Base-by-base conservation (phyloP, 2,329 filamentous ascomycete species). In the Hymenoscyphus occultus region DNA sequence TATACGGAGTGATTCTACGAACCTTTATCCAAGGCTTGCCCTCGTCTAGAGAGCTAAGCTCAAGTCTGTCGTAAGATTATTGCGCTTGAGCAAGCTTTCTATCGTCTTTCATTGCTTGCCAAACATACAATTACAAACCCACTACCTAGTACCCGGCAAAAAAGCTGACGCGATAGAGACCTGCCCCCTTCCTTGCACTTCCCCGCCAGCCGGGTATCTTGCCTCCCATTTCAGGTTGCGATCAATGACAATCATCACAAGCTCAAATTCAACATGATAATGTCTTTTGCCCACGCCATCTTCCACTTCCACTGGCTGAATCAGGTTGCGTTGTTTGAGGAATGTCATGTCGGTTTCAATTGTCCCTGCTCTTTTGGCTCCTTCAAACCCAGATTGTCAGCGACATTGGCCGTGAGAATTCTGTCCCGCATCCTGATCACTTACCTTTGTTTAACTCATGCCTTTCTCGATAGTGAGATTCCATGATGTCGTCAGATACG, bases 81-180 rank as follows among this genome's bases (percentile, higher is more conserved):
- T 22, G 22, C 22, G 22, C 22, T 28, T 28, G 28, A n/a, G 4
- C 14, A 45, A 13, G 14, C 4, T 14, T 45, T 45, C 42, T 5
- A 4, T 45, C 19, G 2, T 3, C 19, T 3, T 45, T n/a, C 4
- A 45, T 45, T 45, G 42, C 3, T n/a, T 51, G 45, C 45, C 12
- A 51, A 22, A 51, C 16, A 51, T 51, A 22, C 2, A 2, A n/a
- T 22, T 22, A 51, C n/a, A 22, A 3, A 9, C 14, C n/a, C 16
- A 19, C 16, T 13, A 68, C 4, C 63, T 62, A 35, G 65, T 68
- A 1, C 65, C 64, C n/a, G 67, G 68, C 28, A 39, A 45, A 45
- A 70, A 70, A 10, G 67, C 65, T n/a, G 68, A 67, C 31, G 68
- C 67, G 60, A 70, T 70, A 39, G 60, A 65, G 12, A 67, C 65